Evolutionary conservation across 495 filamentous ascomycete species (phyloP).

Genomic region (Platismatia glauca): DNA sequence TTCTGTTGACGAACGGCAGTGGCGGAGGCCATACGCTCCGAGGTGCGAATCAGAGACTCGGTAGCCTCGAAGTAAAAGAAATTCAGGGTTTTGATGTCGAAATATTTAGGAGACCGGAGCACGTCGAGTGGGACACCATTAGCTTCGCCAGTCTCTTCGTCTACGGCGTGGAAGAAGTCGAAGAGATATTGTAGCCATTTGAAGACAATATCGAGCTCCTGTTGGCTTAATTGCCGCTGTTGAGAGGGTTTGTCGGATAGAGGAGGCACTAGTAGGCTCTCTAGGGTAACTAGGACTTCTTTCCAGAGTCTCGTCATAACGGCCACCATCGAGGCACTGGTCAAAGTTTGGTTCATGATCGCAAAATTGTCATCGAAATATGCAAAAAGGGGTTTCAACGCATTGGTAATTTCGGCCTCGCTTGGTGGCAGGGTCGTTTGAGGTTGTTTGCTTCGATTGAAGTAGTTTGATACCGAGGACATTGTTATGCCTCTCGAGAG

Average conservation of each 20-base stretch:
- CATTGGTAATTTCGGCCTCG: constrained; percentile 65
- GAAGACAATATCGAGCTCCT: constrained; percentile 91
- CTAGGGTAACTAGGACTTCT: constrained; percentile 85
- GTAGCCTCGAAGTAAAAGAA: constrained; percentile 98
- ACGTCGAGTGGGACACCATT: constrained; percentile 84
- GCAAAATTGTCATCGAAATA: constrained; percentile 99
- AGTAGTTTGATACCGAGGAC: constrained; percentile 71
- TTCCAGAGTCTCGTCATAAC: constrained; percentile 99
- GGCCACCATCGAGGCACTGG: constrained; percentile 84
- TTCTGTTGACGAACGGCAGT: constrained; percentile 69
- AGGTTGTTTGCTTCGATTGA: constrained; percentile 52
- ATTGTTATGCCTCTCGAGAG: constrained; percentile 56
- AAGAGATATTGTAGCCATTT: constrained; percentile 89
- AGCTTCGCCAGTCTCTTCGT: constrained; percentile 76
- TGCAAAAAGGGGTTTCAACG: constrained; percentile 78
- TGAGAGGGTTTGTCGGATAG: constrained; percentile 90
- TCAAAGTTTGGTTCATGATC: constrained; percentile 95
- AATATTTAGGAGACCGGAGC: constrained; percentile 93
- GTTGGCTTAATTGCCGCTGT: constrained; percentile 76
- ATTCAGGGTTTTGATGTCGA: constrained; percentile 88
- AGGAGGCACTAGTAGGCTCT: constrained; percentile 83
- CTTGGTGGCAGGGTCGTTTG: constrained; percentile 49
- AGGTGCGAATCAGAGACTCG: constrained; percentile 82
- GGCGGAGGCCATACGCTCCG: constrained; percentile 88
- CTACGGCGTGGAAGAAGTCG: constrained; percentile 88